Percentiles rank a stretch among this genome's conserved stretches.
Conservation (phyloP, 257 asterid species). For the Scutellaria barbata region DNA sequence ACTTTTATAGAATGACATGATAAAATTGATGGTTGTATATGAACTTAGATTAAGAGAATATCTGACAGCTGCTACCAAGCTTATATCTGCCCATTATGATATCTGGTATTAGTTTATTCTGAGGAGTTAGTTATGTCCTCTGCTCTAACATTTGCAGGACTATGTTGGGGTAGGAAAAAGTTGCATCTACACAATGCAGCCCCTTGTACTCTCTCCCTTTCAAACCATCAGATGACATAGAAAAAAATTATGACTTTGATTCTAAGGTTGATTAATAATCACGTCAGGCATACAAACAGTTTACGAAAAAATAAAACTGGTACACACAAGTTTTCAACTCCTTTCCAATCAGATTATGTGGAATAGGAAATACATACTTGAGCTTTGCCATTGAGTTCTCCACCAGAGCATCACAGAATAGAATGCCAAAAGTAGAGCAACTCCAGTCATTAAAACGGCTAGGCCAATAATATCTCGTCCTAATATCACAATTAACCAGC, state of each 20-base stretch:
- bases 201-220: neutral
- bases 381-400: constrained; percentile 99
- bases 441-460: constrained; percentile 98
- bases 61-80: neutral
- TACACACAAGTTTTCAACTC: constrained; percentile 16
- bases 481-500: constrained; percentile 87
- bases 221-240: constrained; percentile 10
- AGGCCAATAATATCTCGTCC: constrained; percentile 95
- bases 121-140: neutral
- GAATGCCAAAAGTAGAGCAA: constrained; percentile 90
- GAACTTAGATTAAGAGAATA: constrained; percentile 1
- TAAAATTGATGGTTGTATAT: neutral
- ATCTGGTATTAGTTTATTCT: neutral
- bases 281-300: constrained; percentile 3
- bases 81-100: neutral
- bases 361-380: constrained; percentile 67
- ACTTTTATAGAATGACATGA: neutral
- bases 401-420: constrained; percentile 99
- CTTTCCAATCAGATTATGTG: constrained; percentile 15
- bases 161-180: neutral
- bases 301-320: neutral
- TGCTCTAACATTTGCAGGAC: neutral
- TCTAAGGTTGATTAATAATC: constrained; percentile 6
- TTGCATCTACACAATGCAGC: neutral
- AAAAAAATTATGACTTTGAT: constrained; percentile 11